Base-by-base conservation (phyloP, 805 yeast species). In the Candida arabinofermentans region DNA sequence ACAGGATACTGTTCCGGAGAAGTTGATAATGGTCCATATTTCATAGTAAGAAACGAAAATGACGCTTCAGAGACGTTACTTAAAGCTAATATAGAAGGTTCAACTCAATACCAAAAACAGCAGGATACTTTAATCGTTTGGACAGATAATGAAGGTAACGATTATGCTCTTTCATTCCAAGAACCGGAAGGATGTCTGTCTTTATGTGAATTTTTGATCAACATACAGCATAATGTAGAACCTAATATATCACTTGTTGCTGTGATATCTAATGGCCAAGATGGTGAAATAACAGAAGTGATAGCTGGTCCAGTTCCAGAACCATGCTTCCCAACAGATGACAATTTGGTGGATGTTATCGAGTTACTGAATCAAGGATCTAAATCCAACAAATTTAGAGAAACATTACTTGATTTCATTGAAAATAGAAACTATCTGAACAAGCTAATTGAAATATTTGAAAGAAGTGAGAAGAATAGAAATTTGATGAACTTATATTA, bases 121-220 rank as follows among this genome's bases (percentile, higher is more conserved):
- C 96, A 89, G 57, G 97, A 89, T 44, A 89, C 97, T 0, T 68
- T 91, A 36, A 87, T 91, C 8, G 96, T 91, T 17, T 91, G 98
- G 98, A 85, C 95, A 8, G 96, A 87, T 55, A 54, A 65, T 2
- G 71, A 74, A 16, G 79, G 83, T 7, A 74, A 72, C 40, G 95
- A 88, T 61, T 78, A 87, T 48, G 98, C 98, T 2, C 69, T 91
- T 19, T 84, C 95, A 35, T 91, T 91, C 61, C 96, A 91, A 61
- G 97, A 89, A 54, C 80, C 86, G 27, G 84, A 83, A 35, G 98
- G 97, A 0, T 91, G 99, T 62, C 76, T 86, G 10, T 76, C 80
- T 6, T 56, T 90, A 34, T 88, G 96, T 59, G 91, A 86, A 37
- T 90, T 88, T 57, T 72, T 90, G 21, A 75, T 86, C 16, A 72